Conservation (phyloP, 768 basidiomycete species). For the Auricularia sp. region DNA sequence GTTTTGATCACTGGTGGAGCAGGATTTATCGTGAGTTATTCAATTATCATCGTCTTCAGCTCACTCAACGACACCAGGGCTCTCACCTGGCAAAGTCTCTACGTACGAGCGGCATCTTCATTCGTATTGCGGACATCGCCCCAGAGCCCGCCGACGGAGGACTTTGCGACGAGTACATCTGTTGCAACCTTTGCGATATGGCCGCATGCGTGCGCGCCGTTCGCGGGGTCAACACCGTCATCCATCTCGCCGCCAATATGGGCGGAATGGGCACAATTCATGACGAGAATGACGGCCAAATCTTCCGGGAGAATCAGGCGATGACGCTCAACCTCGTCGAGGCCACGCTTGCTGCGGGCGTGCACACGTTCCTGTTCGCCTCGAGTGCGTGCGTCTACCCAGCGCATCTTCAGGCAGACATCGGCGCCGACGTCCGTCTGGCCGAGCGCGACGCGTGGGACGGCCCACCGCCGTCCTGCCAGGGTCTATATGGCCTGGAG, state of each 20-base stretch:
- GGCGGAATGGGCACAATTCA: slow-evolving; percentile 59
- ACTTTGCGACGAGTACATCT: slow-evolving; percentile 26
- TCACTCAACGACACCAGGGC: slow-evolving; percentile 26
- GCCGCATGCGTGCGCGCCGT: slow-evolving; percentile 28
- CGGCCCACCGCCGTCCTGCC: slow-evolving; percentile 30
- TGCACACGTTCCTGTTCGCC: slow-evolving; percentile 40
- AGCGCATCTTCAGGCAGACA: slow-evolving; percentile 26
- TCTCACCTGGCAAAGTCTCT: slow-evolving; percentile 39
- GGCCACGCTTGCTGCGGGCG: slow-evolving; percentile 28
- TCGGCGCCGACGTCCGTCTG: slow-evolving; percentile 30
- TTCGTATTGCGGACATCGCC: slow-evolving; percentile 36
- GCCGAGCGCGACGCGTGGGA: slow-evolving; percentile 35
- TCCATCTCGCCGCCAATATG: slow-evolving; percentile 54
- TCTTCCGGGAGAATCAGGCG: slow-evolving; percentile 38
- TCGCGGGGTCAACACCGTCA: slow-evolving; percentile 31
- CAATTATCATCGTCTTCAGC: background rate
- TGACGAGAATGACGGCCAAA: slow-evolving; percentile 33
- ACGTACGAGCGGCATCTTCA: slow-evolving; percentile 17
- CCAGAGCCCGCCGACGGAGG: slow-evolving; percentile 12
- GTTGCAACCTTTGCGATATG: slow-evolving; percentile 38
- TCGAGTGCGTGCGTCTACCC: slow-evolving; percentile 55
- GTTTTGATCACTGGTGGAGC: slow-evolving; percentile 40
- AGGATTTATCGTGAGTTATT: slow-evolving; percentile 39
- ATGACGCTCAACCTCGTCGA: slow-evolving; percentile 41
- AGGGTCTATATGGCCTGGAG: slow-evolving; percentile 51